Evolutionary conservation across 441 rosid genomes (phyloP), one percentile per base, ranked within the genome.

Genomic region (Populus hybrid): DNA sequence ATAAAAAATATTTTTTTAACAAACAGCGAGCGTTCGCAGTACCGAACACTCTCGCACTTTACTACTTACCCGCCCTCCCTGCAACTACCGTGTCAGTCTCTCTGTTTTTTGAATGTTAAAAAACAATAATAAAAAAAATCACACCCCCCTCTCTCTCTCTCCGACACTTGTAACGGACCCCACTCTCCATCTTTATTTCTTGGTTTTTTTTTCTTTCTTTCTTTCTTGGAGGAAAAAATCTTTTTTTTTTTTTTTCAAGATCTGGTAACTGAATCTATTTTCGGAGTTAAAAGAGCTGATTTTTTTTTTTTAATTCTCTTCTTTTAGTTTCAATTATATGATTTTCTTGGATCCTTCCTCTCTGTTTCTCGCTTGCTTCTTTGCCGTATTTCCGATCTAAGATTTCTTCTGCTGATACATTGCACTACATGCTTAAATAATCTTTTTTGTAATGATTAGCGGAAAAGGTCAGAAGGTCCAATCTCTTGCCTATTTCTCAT

Each of bases 61-160:
- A 14, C 83, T 74, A 70, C 84, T 82, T 73, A 84, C 88, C 90
- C 90, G 84, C 89, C 86, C 86, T 72, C 85, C n/a, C 74, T 3
- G 69, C 24, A 40, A 18, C 72, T 11, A 63, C 30, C 7, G 30
- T 73, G 77, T 81, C 85, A 70, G 81, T 74, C 76, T 61, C 36
- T 80, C 72, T 30, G 68, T 46, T 81, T 70, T 89, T 88, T 88
- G 92, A 90, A 90, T 73, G 88, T 89, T 90, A 30, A 30, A 3
- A 30, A 30, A 30, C 4, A 30, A 30, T 3, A 30, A 30, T 30
- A 86, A 90, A 36, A 30, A 23, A 69, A 34, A 57, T 26, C 4
- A 30, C 83, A 9, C 26, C 71, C 28, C 71, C 75, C 28, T 69
- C 75, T 69, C 63, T 74, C 85, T 59, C 81, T 69, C 75, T 79